A percentile compares a stretch with the other conserved stretches of the same genome.
These are phyloP conservation scores for Dioscorea dumetorum DNA, from an alignment of 106 monocot species.

Conservation along the genomic window DNA sequence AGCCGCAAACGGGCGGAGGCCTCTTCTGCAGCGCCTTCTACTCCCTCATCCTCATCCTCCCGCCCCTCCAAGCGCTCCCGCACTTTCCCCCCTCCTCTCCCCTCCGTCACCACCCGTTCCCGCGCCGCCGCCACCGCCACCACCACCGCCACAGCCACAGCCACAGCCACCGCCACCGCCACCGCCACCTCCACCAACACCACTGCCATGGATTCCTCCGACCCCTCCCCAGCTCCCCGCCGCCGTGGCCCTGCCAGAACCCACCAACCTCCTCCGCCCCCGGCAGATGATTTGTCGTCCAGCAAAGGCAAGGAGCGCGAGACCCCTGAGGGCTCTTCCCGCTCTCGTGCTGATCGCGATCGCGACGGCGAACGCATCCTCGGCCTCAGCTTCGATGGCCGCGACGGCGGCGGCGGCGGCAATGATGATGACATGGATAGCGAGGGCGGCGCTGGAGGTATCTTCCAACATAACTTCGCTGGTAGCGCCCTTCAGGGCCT, in stretches of 20 bases:
- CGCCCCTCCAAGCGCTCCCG: conserved; percentile 61
- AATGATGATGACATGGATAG: conserved; percentile 45
- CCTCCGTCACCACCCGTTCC: conserved; percentile 13
- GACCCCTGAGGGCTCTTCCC: conserved; percentile 28
- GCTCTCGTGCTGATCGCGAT: conserved; percentile 26
- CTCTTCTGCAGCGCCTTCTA: conserved; percentile 54
- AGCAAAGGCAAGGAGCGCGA: conserved; percentile 89
- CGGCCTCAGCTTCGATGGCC: conserved; percentile 51
- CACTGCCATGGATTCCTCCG: conserved; percentile 20
- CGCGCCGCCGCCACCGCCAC: conserved; percentile 20
- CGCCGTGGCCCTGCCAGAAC: conserved; percentile 6
- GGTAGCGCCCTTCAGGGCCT: conserved; percentile 90
- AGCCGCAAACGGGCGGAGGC: conserved; percentile 99
- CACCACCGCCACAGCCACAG: too few species aligned
- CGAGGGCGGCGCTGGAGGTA: conserved; percentile 35
- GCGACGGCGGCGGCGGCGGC: conserved; percentile 21
- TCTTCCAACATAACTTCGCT: conserved; percentile 73
- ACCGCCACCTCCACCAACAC: conserved; percentile 9
- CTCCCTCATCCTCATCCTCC: conserved; percentile 27
- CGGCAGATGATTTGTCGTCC: neutral
- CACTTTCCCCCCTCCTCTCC: conserved; percentile 13
- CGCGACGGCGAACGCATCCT: conserved; percentile 51
- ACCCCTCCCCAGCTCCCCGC: conserved; percentile 14
- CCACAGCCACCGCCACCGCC: too few species aligned
- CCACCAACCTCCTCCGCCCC: conserved; percentile 1